These are phyloP conservation scores for Lactarius vividus DNA, from an alignment of 768 basidiomycete species.

Conservation along the genomic window DNA sequence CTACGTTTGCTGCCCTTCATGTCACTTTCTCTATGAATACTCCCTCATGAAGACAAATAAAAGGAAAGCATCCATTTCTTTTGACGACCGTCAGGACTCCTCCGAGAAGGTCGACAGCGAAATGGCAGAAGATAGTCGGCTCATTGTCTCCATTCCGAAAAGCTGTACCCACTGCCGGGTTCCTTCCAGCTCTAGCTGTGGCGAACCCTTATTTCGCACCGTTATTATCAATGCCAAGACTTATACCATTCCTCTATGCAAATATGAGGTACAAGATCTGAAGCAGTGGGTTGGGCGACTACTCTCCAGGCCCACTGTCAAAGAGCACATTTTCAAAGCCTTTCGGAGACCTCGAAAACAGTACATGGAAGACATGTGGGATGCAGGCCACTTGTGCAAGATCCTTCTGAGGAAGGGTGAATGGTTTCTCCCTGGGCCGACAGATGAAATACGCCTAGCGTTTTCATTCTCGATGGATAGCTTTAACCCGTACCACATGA, in stretches of 20 bases:
- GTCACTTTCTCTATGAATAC: background rate
- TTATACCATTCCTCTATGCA: background rate
- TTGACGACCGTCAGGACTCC: background rate
- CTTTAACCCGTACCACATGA: no score
- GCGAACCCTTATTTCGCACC: background rate
- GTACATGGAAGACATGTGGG: slow-evolving; percentile 4
- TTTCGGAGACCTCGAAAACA: background rate
- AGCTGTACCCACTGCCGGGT: background rate
- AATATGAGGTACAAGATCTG: slow-evolving; percentile 12
- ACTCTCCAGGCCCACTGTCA: background rate
- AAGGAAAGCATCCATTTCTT: background rate
- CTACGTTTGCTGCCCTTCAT: slow-evolving; percentile 11
- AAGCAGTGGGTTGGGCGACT: background rate
- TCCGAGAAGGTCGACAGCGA: background rate
- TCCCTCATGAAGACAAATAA: background rate
- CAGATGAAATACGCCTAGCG: slow-evolving; percentile 3
- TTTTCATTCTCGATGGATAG: slow-evolving; percentile 6
- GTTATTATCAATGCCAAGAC: background rate
- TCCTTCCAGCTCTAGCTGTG: background rate
- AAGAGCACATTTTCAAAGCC: background rate
- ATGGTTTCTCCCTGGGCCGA: background rate
- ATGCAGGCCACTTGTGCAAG: background rate
- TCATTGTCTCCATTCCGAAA: background rate
- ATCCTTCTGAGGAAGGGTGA: background rate
- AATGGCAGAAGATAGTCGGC: background rate